Conservation (phyloP, 108 stramenopile genomes). For the Fragilaria crotonensis region DNA sequence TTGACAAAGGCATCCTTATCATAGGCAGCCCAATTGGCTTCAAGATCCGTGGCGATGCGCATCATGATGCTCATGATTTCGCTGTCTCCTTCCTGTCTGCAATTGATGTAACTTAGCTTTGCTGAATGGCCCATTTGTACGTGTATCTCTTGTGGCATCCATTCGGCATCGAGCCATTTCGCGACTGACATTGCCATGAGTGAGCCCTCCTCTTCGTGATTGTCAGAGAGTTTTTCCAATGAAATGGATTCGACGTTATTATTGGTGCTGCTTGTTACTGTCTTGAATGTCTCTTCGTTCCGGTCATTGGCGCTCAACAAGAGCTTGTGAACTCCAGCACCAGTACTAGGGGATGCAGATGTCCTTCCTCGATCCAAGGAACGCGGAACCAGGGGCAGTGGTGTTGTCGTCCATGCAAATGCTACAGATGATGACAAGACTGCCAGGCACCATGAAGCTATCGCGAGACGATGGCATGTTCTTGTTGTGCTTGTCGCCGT, state of each 20-base stretch:
- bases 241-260: slow-evolving; percentile 29
- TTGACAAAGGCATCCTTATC: slow-evolving; percentile 82
- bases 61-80: slow-evolving; percentile 76
- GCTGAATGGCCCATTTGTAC: slow-evolving; percentile 60
- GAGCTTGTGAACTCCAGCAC: no score
- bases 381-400: no score
- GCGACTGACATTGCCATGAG: slow-evolving; percentile 54
- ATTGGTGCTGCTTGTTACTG: no score
- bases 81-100: slow-evolving; percentile 36
- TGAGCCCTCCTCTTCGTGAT: slow-evolving; percentile 63
- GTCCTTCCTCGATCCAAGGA: no score
- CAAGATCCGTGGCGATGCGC: slow-evolving; percentile 54
- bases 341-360: no score
- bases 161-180: slow-evolving; percentile 62
- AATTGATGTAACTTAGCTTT: slow-evolving; percentile 50
- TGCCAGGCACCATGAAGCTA: no score
- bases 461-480: no score
- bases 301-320: no score
- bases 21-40: slow-evolving; percentile 57
- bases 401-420: no score
- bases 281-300: no score
- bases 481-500: no score
- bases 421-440: no score
- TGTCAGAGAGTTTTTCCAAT: slow-evolving; percentile 22
- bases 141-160: slow-evolving; percentile 81